Evolutionary conservation across 805 yeast species (phyloP), one percentile per base, ranked within the genome.

Genomic region (Naumovozyma baii): DNA sequence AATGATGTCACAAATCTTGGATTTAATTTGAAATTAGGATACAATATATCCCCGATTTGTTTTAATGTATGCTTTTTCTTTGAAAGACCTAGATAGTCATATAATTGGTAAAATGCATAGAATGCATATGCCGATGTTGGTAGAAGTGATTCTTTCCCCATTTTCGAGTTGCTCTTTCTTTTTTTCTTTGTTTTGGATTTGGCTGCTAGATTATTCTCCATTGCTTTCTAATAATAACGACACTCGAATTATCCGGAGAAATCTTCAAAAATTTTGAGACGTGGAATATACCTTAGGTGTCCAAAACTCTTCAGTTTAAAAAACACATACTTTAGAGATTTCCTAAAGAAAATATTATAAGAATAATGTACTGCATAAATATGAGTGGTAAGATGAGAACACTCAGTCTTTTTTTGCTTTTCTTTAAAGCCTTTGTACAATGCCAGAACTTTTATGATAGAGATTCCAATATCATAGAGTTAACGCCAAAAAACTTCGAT

Each of bases 401-500:
- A 22, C 10, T 22, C 9, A 10, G 7, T 7, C 10, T 22, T 7
- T 10, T 22, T 10, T 7, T 22, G 7, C 10, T 7, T 22, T 7
- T 22, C 7, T 22, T 22, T 14, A 39, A 37, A 20, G 26, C 31
- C 9, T 29, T 39, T 3, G 46, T 39, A 5, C 33, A 31, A n/a
- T 49, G 49, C 16, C 57, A 53, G 33, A 54, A 51, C 33, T 60
- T 62, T 22, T 64, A 62, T 38, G 53, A 55, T 33, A 41, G 46
- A 8, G 51, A 54, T 43, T 44, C 59, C 0, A 47, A 75, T 34
- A 72, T 83, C 3, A 62, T 72, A 38, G 87, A 80, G 49, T 62
- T 82, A 31, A 68, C 71, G 17, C 63, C 78, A 2, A 49, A 66
- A 13, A 78, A 67, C 39, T 87, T 87, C 54, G 76, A 80, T 44